Conservation (phyloP, 805 yeast genomes). For the Teunomyces pallodes region DNA sequence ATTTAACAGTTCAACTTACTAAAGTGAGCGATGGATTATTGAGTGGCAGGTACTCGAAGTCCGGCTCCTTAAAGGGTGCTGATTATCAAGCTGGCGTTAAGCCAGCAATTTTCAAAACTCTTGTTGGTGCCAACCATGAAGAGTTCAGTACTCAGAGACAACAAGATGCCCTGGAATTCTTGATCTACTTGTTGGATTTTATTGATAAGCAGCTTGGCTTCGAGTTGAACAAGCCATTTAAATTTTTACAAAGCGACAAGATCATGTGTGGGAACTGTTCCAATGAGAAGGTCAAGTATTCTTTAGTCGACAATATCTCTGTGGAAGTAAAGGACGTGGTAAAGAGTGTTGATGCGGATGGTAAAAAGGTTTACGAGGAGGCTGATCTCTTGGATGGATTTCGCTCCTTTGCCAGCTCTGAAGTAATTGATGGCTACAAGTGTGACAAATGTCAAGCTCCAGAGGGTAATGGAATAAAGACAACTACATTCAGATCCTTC, state of each 20-base stretch:
- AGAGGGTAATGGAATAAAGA: conserved; percentile 33
- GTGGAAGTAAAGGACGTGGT: conserved; percentile 53
- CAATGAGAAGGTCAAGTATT: conserved; percentile 55
- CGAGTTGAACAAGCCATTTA: conserved; percentile 56
- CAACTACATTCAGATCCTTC: conserved; percentile 52
- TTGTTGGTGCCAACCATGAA: conserved; percentile 72
- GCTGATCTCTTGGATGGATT: conserved; percentile 54
- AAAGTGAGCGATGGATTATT: conserved; percentile 78
- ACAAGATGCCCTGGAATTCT: conserved; percentile 93
- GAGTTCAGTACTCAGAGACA: conserved; percentile 88
- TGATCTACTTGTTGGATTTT: conserved; percentile 62
- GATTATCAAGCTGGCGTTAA: conserved; percentile 73
- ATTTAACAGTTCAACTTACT: conserved; percentile 69
- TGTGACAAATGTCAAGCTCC: conserved; percentile 55
- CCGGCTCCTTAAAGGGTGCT: conserved; percentile 42
- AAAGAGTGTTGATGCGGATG: conserved; percentile 33
- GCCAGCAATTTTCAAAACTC: conserved; percentile 71
- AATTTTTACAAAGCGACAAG: conserved; percentile 64
- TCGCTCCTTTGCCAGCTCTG: conserved; percentile 42
- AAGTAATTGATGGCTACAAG: conserved; percentile 55
- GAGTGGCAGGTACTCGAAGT: conserved; percentile 70
- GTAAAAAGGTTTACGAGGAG: conserved; percentile 45
- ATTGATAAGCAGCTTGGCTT: conserved; percentile 48
- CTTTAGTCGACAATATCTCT: conserved; percentile 62
- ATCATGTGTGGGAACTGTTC: conserved; percentile 57